Evolutionary conservation across 192 early-diverging fungal species (phyloP).

Genomic region (Allomyces javanicus): DNA sequence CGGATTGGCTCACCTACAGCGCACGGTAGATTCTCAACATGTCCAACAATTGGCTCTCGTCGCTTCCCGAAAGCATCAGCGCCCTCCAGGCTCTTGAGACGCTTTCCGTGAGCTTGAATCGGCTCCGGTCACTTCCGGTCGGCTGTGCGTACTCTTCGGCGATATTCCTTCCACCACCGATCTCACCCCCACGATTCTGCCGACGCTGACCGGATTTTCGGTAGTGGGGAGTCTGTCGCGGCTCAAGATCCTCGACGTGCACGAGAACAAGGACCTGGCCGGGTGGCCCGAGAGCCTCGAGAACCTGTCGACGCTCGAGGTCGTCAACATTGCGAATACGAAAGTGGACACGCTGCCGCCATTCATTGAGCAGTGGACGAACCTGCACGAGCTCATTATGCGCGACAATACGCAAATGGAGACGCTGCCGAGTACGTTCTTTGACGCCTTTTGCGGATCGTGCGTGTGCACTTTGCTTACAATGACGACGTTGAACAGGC

Average conservation of each 20-base stretch:
- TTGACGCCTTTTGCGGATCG: background rate
- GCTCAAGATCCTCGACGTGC: background rate
- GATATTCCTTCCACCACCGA: no score
- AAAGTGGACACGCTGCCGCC: constrained; percentile 5
- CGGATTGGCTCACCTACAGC: no score
- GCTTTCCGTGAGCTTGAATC: background rate
- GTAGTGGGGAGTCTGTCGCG: constrained; percentile 1
- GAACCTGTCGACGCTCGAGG: background rate
- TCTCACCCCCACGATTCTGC: no score
- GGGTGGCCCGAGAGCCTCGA: background rate
- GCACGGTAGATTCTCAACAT: background rate
- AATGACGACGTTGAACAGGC: background rate
- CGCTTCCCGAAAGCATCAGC: background rate
- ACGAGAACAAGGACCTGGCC: constrained; percentile 1
- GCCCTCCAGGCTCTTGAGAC: background rate
- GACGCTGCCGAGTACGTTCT: constrained; percentile 2
- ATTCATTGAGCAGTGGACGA: constrained; percentile 2
- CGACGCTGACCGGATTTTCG: no score
- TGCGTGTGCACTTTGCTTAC: no score
- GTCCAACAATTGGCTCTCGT: background rate
- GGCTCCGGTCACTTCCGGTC: background rate
- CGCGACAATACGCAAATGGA: constrained; percentile 9
- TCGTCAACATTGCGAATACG: constrained; percentile 4
- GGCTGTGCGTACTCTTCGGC: no score
- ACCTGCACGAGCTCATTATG: constrained; percentile 4